These are phyloP conservation scores for Salix koriyanagi DNA, from an alignment of 345 rosid species.

Conservation along the genomic window DNA sequence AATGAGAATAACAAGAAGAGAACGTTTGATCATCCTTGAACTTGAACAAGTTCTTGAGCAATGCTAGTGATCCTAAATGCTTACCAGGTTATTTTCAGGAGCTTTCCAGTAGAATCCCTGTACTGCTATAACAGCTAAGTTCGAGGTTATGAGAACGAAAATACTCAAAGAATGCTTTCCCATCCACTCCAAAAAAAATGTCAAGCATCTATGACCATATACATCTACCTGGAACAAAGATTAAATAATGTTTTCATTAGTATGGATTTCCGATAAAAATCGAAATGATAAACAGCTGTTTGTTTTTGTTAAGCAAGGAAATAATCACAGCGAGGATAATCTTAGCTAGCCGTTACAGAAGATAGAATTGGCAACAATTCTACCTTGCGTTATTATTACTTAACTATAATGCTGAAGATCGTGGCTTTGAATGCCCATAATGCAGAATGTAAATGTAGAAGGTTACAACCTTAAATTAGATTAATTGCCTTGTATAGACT, in stretches of 20 bases:
- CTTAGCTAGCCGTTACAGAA: too few species aligned
- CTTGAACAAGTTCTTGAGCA: neutral
- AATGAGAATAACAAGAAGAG: neutral
- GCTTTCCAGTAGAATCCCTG: constrained; percentile 40
- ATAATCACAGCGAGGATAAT: too few species aligned
- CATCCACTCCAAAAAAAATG: constrained; percentile 39
- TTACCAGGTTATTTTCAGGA: constrained; percentile 37
- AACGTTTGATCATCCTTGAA: neutral
- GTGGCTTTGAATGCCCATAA: accelerated
- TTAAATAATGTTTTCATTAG: neutral
- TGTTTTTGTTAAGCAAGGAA: too few species aligned
- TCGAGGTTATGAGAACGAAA: constrained; percentile 36
- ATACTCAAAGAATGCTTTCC: constrained; percentile 43
- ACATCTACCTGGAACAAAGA: constrained; percentile 34
- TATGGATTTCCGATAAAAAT: neutral
- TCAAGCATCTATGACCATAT: constrained; percentile 22
- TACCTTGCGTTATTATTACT: accelerated
- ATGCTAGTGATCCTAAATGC: neutral
- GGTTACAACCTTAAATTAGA: too few species aligned
- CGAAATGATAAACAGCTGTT: neutral
- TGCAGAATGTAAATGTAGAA: too few species aligned
- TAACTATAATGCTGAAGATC: too few species aligned
- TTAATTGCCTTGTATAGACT: too few species aligned
- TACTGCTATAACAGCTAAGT: constrained; percentile 29
- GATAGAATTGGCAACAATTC: too few species aligned